phyloP scores from a whole-genome alignment of 768 basidiomycete genomes.

The Termitomyces sp. region DNA sequence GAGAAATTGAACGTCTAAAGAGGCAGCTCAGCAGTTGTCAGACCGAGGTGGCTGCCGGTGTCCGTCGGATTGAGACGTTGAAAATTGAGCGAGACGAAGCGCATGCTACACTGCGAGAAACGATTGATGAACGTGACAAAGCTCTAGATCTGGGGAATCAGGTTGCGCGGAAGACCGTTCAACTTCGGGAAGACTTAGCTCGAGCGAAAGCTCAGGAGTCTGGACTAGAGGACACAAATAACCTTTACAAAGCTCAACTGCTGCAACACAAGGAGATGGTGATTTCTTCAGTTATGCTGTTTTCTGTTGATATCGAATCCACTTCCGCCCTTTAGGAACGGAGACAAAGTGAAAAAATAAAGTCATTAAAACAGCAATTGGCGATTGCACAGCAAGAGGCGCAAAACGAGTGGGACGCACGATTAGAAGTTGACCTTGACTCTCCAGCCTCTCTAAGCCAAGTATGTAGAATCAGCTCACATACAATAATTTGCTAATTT shows the following conservation, averaged over 20 bases:
- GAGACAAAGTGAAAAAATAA: slow-evolving; percentile 10
- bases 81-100: slow-evolving; percentile 21
- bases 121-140: slow-evolving; percentile 23
- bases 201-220: slow-evolving; percentile 19
- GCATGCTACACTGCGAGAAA: slow-evolving; percentile 13
- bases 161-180: slow-evolving; percentile 23
- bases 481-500: background rate
- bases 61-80: slow-evolving; percentile 10
- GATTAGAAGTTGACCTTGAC: slow-evolving; percentile 4
- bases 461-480: background rate
- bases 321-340: slow-evolving; percentile 4
- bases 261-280: slow-evolving; percentile 16
- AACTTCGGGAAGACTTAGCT: slow-evolving; percentile 15
- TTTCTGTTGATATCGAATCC: background rate
- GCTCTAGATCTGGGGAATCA: slow-evolving; percentile 27
- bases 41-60: slow-evolving; percentile 8
- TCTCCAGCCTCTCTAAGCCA: background rate
- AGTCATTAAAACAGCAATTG: slow-evolving; percentile 14
- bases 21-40: slow-evolving; percentile 14
- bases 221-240: slow-evolving; percentile 27
- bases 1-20: slow-evolving; percentile 24
- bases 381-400: slow-evolving; percentile 12
- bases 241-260: slow-evolving; percentile 27
- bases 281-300: background rate
- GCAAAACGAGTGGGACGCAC: background rate